Evolutionary conservation across 2,329 filamentous ascomycete genomes (phyloP), one percentile per base, ranked within the genome.

Genomic region (Macrophomina tecta): DNA sequence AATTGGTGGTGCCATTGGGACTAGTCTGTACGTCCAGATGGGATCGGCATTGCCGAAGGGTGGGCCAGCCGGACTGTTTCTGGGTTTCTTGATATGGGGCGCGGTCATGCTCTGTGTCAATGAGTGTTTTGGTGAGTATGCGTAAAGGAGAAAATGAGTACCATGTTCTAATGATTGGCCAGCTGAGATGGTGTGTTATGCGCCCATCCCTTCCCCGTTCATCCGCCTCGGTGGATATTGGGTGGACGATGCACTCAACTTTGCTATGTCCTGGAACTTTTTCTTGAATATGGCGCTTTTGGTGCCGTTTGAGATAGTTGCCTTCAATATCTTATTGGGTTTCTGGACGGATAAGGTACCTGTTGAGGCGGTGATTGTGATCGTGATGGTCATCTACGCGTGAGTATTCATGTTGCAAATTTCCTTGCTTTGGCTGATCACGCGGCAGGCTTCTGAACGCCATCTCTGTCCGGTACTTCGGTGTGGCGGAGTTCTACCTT

Each of bases 381-480:
- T 64, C 8, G 46, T 64, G 32, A 64, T 64, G 61, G 23, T 64
- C 3, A 36, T 64, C 4, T 64, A 64, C 18, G 61, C 28, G 61
- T 64, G 9, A 23, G 61, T 53, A 9, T 16, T 45, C 36, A 38
- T 2, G 11, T 38, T 7, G 4, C 6, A 12, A 3, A 7, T 45
- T 45, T 45, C 16, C 16, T 45, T 45, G 5, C 16, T 45, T 45
- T 45, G 11, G 12, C 16, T 14, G 42, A 45, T 16, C 16, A 14
- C 12, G 42, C 5, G 9, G 16, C 16, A 45, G 42, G 16, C 16
- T 45, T 5, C 81, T 81, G 71, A 84, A 83, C 69, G 46, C 82
- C 18, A 72, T 82, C n/a, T 80, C 81, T 38, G 80, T 88, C 87
- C 0, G 85, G 87, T 78, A 76, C 1, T 84, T 81, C 64, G 82